These are phyloP conservation scores for Curvularia lunata DNA, from an alignment of 2,329 filamentous ascomycete genomes.

Conservation along the genomic window DNA sequence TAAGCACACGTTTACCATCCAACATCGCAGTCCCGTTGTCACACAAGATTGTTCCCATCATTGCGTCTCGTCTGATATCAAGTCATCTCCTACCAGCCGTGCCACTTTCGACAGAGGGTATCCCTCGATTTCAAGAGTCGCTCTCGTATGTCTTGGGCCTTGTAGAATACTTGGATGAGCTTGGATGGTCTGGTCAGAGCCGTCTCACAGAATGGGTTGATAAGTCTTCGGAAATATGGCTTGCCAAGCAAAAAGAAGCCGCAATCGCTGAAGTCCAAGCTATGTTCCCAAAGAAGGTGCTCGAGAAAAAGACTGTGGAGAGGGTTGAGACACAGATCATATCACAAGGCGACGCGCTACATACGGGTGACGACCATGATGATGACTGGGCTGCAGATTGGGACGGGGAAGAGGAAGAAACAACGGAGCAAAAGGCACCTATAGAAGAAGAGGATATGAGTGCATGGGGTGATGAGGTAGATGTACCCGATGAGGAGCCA, in stretches of 20 bases:
- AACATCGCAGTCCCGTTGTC: conserved; percentile 64
- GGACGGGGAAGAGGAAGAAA: conserved; percentile 59
- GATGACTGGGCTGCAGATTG: conserved; percentile 84
- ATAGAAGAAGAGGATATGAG: conserved; percentile 57
- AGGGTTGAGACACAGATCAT: conserved; percentile 84
- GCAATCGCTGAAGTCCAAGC: conserved; percentile 76
- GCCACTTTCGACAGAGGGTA: conserved; percentile 73
- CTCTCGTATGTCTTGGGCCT: conserved; percentile 71
- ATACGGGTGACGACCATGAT: conserved; percentile 58
- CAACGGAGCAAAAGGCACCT: conserved; percentile 24
- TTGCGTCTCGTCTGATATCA: conserved; percentile 72
- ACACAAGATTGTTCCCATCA: conserved; percentile 70
- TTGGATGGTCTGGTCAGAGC: conserved; percentile 66
- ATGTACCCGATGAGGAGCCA: conserved; percentile 29
- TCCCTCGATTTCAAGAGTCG: conserved; percentile 73
- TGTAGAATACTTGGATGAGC: conserved; percentile 65
- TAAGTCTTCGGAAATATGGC: conserved; percentile 81
- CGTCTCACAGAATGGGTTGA: conserved; percentile 80
- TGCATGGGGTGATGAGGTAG: conserved; percentile 56
- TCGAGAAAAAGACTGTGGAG: conserved; percentile 73
- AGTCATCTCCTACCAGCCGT: conserved; percentile 79
- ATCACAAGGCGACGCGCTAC: conserved; percentile 69
- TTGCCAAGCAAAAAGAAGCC: conserved; percentile 80
- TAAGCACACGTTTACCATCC: conserved; percentile 59
- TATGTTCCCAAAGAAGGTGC: conserved; percentile 71